These are phyloP conservation scores for Tephrocybe sp. DNA, from an alignment of 768 basidiomycete species.

Conservation along the genomic window DNA sequence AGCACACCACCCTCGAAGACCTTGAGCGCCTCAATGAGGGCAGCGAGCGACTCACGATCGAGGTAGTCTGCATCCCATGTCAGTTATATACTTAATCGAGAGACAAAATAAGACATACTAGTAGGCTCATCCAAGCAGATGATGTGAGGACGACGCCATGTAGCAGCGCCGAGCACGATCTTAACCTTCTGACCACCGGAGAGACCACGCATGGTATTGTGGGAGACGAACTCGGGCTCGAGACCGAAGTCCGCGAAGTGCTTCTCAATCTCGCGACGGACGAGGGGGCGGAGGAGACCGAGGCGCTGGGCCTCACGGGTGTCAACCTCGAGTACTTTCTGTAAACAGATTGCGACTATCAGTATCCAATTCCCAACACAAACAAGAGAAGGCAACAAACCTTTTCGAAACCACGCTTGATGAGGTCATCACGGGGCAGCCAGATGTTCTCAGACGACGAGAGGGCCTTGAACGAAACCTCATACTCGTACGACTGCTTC, in stretches of 20 bases:
- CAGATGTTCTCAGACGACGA: constrained; percentile 98
- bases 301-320: constrained; percentile 97
- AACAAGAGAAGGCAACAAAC: constrained; percentile 25
- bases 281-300: constrained; percentile 92
- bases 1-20: constrained; percentile 98
- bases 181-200: constrained; percentile 99
- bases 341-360: constrained; percentile 12
- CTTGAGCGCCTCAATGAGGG: constrained; percentile 97
- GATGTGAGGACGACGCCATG: constrained; percentile 98
- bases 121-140: constrained; percentile 98
- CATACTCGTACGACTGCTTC: constrained; percentile 99
- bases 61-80: constrained; percentile 73
- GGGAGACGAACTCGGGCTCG: constrained; percentile 97
- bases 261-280: constrained; percentile 98
- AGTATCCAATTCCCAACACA: constrained; percentile 6
- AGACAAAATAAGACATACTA: constrained; percentile 46
- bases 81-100: constrained; percentile 4
- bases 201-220: constrained; percentile 99
- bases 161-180: constrained; percentile 97
- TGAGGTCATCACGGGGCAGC: constrained; percentile 93
- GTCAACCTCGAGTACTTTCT: constrained; percentile 97
- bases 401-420: constrained; percentile 99
- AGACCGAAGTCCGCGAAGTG: constrained; percentile 99
- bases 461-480: constrained; percentile 93
- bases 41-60: constrained; percentile 98